phyloP scores from a whole-genome alignment of 495 filamentous ascomycete genomes.

The Annulohypoxylon nitens region DNA sequence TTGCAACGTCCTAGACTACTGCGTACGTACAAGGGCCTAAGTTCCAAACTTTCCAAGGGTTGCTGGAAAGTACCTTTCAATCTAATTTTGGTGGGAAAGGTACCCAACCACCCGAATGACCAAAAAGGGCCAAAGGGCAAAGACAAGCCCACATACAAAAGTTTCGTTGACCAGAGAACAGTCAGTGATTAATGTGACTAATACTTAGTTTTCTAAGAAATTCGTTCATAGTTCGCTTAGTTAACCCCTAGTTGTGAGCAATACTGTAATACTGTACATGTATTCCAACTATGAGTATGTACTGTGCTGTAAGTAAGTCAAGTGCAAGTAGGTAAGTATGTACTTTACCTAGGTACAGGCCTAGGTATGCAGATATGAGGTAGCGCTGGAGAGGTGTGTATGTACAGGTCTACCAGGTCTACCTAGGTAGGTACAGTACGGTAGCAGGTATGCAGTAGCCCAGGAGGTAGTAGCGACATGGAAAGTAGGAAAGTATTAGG shows the following conservation, averaged over 20 bases:
- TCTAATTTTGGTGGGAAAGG: slow-evolving; percentile 15
- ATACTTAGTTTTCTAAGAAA: background rate
- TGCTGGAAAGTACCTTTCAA: slow-evolving; percentile 23
- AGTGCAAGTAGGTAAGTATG: background rate
- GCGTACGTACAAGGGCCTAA: slow-evolving; percentile 7
- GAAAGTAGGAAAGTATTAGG: too few species aligned
- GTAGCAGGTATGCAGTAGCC: background rate
- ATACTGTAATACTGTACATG: too few species aligned
- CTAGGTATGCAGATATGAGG: slow-evolving; percentile 2
- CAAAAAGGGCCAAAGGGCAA: background rate
- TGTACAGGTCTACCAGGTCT: slow-evolving; percentile 6
- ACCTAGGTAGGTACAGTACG: slow-evolving; percentile 13
- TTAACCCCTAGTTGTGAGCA: slow-evolving; percentile 11
- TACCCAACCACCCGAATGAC: slow-evolving; percentile 20
- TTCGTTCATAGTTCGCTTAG: background rate
- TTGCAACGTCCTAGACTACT: slow-evolving; percentile 33
- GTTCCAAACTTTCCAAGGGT: slow-evolving; percentile 8
- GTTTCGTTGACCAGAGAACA: slow-evolving; percentile 28
- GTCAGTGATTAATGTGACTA: slow-evolving; percentile 6
- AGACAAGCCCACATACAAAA: slow-evolving; percentile 19
- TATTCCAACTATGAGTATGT: too few species aligned
- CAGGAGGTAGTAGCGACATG: too few species aligned
- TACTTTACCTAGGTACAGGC: slow-evolving; percentile 13
- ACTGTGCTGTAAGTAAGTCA: too few species aligned
- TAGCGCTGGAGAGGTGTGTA: slow-evolving; percentile 5